Percentiles rank a stretch among this genome's conserved stretches.
Evolutionary conservation across 2,329 filamentous ascomycete genomes (phyloP).

Genomic region (Talaromyces islandicus): DNA sequence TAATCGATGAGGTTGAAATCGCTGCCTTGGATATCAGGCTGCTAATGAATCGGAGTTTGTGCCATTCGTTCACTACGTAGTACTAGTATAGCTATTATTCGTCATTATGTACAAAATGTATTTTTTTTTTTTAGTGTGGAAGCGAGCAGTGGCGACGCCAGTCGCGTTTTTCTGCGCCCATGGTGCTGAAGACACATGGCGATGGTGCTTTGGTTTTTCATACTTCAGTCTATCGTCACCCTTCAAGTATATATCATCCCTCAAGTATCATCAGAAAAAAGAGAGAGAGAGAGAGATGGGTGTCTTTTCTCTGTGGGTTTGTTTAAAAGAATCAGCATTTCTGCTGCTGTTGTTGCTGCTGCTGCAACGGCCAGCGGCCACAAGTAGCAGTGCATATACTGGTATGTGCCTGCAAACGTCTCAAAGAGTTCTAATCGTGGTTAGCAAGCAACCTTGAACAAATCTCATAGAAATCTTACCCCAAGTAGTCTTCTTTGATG

Average conservation of each 20-base stretch:
- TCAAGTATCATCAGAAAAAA: background rate
- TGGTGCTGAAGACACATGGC: background rate
- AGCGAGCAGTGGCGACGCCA: background rate
- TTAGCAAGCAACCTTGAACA: background rate
- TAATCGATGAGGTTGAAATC: too few species aligned
- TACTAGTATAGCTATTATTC: background rate
- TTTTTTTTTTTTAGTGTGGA: background rate
- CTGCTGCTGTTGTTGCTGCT: background rate
- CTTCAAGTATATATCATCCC: background rate
- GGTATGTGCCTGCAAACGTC: background rate
- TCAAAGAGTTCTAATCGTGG: constrained; percentile 11
- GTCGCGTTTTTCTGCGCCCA: background rate
- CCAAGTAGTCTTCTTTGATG: constrained; percentile 69
- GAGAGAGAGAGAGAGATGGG: background rate
- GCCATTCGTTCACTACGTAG: background rate
- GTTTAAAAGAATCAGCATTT: background rate
- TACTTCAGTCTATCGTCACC: background rate
- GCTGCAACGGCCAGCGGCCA: background rate
- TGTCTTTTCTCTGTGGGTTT: background rate
- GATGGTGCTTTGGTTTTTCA: background rate
- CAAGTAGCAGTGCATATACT: background rate
- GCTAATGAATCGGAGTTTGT: background rate
- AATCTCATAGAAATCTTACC: constrained; percentile 25
- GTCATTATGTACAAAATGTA: background rate
- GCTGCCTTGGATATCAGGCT: too few species aligned